These are phyloP conservation scores for Piper longum DNA, from an alignment of 164 flowering plant genomes.

Conservation along the genomic window DNA sequence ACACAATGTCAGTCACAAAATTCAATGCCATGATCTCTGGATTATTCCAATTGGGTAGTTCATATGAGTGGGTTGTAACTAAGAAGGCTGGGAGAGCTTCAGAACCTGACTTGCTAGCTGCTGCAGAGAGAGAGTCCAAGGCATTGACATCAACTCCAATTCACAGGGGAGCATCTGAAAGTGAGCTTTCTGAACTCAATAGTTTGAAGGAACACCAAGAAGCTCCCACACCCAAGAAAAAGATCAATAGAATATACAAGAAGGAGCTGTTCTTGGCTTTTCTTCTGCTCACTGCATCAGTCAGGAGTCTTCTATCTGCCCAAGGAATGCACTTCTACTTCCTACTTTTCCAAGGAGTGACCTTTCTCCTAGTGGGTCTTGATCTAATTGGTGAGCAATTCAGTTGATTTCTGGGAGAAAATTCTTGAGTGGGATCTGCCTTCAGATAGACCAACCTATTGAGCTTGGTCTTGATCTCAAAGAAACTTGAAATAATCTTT, in stretches of 20 bases:
- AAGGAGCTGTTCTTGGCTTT: conserved; percentile 77
- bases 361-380: conserved; percentile 83
- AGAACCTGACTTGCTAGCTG: conserved; percentile 54
- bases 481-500: background rate
- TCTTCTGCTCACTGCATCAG: conserved; percentile 67
- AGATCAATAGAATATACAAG: conserved; percentile 47
- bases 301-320: conserved; percentile 64
- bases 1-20: conserved; percentile 97
- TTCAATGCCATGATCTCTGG: conserved; percentile 98
- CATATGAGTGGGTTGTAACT: conserved; percentile 85
- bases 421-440: background rate
- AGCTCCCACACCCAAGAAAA: conserved; percentile 21
- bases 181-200: conserved; percentile 46
- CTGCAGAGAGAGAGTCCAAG: conserved; percentile 47
- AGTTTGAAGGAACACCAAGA: conserved; percentile 37
- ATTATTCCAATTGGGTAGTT: conserved; percentile 84
- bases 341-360: conserved; percentile 75
- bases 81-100: conserved; percentile 83
- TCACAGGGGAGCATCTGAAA: conserved; percentile 48
- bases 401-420: conserved; percentile 23
- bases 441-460: background rate
- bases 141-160: conserved; percentile 27
- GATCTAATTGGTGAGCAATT: conserved; percentile 83
- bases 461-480: background rate
- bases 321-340: conserved; percentile 89